phyloP scores from a whole-genome alignment of 164 flowering plant genomes.

The Litsea cubeba region DNA sequence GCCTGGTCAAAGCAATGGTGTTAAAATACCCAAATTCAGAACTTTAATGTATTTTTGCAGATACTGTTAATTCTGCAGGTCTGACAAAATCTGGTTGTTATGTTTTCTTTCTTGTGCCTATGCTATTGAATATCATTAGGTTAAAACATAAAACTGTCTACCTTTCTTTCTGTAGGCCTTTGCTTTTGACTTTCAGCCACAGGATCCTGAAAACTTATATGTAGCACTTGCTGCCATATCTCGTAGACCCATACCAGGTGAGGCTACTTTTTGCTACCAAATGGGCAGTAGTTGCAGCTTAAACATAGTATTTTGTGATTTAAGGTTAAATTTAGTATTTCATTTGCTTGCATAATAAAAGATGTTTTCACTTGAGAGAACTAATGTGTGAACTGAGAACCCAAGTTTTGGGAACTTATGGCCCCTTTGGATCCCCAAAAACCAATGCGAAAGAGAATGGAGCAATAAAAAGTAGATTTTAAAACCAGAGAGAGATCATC shows the following conservation, averaged over 20 bases:
- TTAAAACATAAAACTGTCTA: too few species aligned
- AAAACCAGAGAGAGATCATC: too few species aligned
- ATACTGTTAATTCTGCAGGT: not conserved
- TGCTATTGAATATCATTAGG: not conserved
- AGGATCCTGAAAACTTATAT: constrained; percentile 64
- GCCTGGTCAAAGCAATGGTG: too few species aligned
- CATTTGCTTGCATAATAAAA: not conserved
- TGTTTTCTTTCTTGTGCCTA: not conserved
- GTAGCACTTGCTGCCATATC: constrained; percentile 64
- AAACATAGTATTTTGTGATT: not conserved
- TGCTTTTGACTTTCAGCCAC: constrained; percentile 83
- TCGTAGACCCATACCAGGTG: constrained; percentile 60
- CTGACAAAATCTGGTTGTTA: not conserved
- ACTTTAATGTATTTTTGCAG: too few species aligned
- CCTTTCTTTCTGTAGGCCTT: constrained; percentile 30
- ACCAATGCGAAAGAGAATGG: too few species aligned
- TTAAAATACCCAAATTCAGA: not conserved
- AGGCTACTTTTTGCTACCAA: constrained; percentile 1
- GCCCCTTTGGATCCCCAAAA: not conserved
- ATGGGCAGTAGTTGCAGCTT: not conserved
- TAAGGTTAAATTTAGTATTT: not conserved
- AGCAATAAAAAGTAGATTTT: too few species aligned
- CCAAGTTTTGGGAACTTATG: not conserved
- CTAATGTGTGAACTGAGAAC: not conserved
- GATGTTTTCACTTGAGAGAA: not conserved